Percentiles rank a stretch among this genome's conserved stretches.
phyloP scores from a whole-genome alignment of 805 yeast genomes.

The Isabelozyma rhagii region DNA sequence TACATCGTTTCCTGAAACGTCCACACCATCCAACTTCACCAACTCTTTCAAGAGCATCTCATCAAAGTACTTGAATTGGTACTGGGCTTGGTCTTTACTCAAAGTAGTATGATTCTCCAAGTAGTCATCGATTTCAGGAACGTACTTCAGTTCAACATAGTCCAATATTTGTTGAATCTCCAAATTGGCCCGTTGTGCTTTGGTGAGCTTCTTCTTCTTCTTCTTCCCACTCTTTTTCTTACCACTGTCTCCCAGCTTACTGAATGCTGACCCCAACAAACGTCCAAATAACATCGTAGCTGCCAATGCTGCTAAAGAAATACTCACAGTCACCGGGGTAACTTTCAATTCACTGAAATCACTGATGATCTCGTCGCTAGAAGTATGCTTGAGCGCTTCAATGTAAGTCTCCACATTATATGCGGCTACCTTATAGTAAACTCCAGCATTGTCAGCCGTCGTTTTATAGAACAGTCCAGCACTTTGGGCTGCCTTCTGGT shows the following conservation, averaged over 20 bases:
- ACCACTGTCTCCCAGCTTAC: neutral
- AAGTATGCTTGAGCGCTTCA: constrained; percentile 5
- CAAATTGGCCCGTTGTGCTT: constrained; percentile 38
- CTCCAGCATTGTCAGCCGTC: neutral
- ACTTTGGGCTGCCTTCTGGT: neutral
- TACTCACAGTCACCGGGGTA: constrained; percentile 32
- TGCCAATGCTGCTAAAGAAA: constrained; percentile 27
- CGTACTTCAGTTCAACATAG: constrained; percentile 36
- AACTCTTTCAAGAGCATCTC: constrained; percentile 67
- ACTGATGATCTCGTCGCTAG: constrained; percentile 19
- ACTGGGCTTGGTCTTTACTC: constrained; percentile 33
- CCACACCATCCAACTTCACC: constrained; percentile 65
- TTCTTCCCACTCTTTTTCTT: constrained; percentile 15
- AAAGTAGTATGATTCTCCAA: constrained; percentile 23
- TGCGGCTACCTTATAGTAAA: neutral
- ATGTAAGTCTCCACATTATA: neutral
- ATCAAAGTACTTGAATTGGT: constrained; percentile 56
- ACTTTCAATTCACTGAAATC: constrained; percentile 27
- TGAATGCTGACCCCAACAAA: constrained; percentile 6
- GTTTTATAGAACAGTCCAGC: neutral
- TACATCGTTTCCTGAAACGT: constrained; percentile 46
- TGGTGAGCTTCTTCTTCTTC: constrained; percentile 34
- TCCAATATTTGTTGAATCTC: constrained; percentile 39
- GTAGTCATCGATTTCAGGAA: constrained; percentile 35
- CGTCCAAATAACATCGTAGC: constrained; percentile 21